Base-by-base conservation (phyloP, 495 filamentous ascomycete species). In the Aspergillus carlsbadensis region DNA sequence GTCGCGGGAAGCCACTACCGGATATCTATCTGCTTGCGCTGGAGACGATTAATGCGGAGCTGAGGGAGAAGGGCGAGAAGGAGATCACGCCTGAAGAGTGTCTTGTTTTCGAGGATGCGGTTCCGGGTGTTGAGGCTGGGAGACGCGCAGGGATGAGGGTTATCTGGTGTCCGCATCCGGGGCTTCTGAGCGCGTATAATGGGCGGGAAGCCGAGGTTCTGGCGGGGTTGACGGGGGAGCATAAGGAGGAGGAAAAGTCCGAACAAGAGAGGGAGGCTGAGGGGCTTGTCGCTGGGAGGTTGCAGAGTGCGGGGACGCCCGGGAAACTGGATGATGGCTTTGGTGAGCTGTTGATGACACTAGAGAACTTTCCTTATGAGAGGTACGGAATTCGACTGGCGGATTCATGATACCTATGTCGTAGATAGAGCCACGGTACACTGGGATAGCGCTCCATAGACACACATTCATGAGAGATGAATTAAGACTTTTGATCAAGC, bases 1-100 rank as follows among this genome's bases (percentile, higher is more conserved):
- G 94, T 0, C 74, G 89, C 10, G 95, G 94, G 13, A 99, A 99
- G 70, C 94, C 94, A 0, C 79, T 91, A 4, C 94, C 94, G 7
- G 95, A 99, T 70, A 99, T 99, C 64, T 99, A 94, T 66, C 73
- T 95, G 13, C 70, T 98, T 1, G 95, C 95, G 0, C 73, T 99
- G 44, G 77, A 89, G 72, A 89, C 84, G 1, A 87, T 99, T 63
- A 99, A 99, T 70, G 77, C 76, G 2, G 83, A 80, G 7, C 65
- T 94, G 11, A 69, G 81, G 1, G 63, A 56, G 11, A 72, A 79
- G 39, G 85, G 84, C 0, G 84, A 92, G 65, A 68, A 72, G 31
- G 84, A 87, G 58, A 86, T 99, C 39, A 76, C 61, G 44, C 90
- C 92, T 0, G 87, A 87, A 61, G 94, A 99, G 68, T 97, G 93